A percentile compares a stretch with the other conserved stretches of the same genome.
Evolutionary conservation across 2,329 filamentous ascomycete genomes (phyloP).

Genomic region (Ramularia endophylla): DNA sequence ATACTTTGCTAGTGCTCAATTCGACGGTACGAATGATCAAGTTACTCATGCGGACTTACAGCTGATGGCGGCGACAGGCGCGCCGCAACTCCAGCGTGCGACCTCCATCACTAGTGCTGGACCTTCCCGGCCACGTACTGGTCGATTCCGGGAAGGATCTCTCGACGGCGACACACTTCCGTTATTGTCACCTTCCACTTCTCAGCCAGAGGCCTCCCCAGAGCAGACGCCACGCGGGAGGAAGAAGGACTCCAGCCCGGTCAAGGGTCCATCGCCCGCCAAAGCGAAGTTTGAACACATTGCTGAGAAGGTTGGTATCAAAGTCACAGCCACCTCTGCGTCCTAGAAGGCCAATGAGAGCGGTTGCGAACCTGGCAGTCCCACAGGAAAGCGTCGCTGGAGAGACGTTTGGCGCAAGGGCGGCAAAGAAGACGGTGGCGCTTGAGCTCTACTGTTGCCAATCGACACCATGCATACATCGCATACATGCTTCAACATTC

Average conservation of each 20-base stretch:
- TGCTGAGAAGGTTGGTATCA: constrained; percentile 41
- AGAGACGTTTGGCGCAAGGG: constrained; percentile 29
- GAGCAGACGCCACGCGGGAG: constrained; percentile 13
- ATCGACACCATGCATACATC: too few species aligned
- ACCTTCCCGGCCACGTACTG: constrained; percentile 1
- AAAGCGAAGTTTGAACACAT: constrained; percentile 44
- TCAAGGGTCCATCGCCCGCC: constrained; percentile 35
- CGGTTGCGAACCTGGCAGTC: constrained; percentile 11
- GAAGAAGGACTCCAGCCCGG: constrained; percentile 17
- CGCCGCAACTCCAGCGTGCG: constrained; percentile 10
- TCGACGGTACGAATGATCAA: constrained; percentile 27
- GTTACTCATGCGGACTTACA: constrained; percentile 8
- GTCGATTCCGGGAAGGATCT: constrained; percentile 23
- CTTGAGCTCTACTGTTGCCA: background rate
- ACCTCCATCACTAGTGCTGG: constrained; percentile 6
- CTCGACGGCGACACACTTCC: constrained; percentile 23
- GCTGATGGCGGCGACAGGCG: constrained; percentile 11
- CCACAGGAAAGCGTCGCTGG: constrained; percentile 28
- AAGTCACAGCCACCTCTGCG: constrained; percentile 19
- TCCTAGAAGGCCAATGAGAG: constrained; percentile 13
- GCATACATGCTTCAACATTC: too few species aligned
- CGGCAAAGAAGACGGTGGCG: constrained; percentile 9
- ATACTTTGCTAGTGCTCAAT: constrained; percentile 29
- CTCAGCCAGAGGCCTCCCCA: constrained; percentile 15
- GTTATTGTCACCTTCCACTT: constrained; percentile 12